Evolutionary conservation across 768 basidiomycete species (phyloP).

Genomic region (Mycena indigotica): DNA sequence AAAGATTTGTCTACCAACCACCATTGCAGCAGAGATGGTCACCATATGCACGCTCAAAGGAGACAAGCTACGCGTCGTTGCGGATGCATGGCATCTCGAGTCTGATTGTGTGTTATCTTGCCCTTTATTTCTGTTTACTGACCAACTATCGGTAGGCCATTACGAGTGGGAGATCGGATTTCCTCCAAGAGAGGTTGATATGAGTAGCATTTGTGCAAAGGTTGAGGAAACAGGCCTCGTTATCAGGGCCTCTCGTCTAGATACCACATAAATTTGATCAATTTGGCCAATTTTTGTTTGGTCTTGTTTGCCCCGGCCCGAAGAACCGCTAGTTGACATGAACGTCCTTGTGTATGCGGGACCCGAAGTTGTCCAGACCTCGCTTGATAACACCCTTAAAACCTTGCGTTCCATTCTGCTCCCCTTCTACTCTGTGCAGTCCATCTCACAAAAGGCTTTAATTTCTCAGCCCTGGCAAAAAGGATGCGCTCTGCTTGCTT

Average conservation of each 20-base stretch:
- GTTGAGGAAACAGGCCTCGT: slow-evolving; percentile 49
- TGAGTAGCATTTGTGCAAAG: slow-evolving; percentile 52
- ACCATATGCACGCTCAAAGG: slow-evolving; percentile 63
- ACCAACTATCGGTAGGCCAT: slow-evolving; percentile 45
- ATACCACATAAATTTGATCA: background rate
- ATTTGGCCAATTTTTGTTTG: background rate
- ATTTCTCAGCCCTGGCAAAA: slow-evolving; percentile 73
- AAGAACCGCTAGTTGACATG: slow-evolving; percentile 39
- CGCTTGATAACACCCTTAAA: slow-evolving; percentile 44
- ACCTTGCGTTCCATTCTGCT: slow-evolving; percentile 59
- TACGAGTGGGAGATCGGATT: slow-evolving; percentile 65
- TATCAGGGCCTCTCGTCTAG: slow-evolving; percentile 36
- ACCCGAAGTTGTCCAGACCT: slow-evolving; percentile 55
- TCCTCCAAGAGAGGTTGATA: slow-evolving; percentile 55
- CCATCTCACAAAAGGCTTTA: slow-evolving; percentile 59
- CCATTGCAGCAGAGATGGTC: slow-evolving; percentile 58
- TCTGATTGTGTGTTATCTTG: slow-evolving; percentile 51
- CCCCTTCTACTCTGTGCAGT: slow-evolving; percentile 79
- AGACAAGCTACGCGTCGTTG: slow-evolving; percentile 56
- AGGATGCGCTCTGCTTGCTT: slow-evolving; percentile 76
- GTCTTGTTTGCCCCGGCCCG: background rate
- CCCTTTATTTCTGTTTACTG: slow-evolving; percentile 1
- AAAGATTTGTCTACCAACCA: slow-evolving; percentile 52
- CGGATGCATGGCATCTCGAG: slow-evolving; percentile 66
- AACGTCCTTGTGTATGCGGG: slow-evolving; percentile 78